Conservation (phyloP, 2,329 filamentous ascomycete genomes). For the Phaeosphaeriaceae sp. region DNA sequence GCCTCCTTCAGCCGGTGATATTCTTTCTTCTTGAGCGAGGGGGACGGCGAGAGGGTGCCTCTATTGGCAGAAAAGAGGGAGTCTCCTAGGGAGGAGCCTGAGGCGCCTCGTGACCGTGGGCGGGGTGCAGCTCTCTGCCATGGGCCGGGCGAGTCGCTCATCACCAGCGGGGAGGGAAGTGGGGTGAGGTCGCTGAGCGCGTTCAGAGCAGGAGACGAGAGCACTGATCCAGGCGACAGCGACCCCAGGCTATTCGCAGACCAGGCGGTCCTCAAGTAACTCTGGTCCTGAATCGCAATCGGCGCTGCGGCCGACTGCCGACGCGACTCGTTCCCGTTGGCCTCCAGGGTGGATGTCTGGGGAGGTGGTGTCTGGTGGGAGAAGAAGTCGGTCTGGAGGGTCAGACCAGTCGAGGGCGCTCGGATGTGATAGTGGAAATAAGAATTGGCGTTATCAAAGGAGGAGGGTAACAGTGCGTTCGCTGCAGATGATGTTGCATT, state of each 20-base stretch:
- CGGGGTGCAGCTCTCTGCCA: constrained; percentile 49
- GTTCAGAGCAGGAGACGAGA: constrained; percentile 56
- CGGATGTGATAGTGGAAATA: constrained; percentile 32
- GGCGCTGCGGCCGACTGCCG: constrained; percentile 46
- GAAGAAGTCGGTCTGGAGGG: constrained; percentile 38
- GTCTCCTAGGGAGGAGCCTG: constrained; percentile 40
- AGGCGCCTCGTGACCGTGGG: constrained; percentile 44
- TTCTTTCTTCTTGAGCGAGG: constrained; percentile 54
- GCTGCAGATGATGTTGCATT: constrained; percentile 28
- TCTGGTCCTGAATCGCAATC: constrained; percentile 45
- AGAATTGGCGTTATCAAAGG: constrained; percentile 14
- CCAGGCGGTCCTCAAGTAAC: constrained; percentile 48
- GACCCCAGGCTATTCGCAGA: constrained; percentile 55
- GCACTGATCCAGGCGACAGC: constrained; percentile 52
- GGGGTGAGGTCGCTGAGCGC: constrained; percentile 59
- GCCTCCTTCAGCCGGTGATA: constrained; percentile 54
- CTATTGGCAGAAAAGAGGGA: constrained; percentile 36
- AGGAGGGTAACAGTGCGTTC: constrained; percentile 32
- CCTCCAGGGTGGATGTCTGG: constrained; percentile 43
- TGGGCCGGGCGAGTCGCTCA: constrained; percentile 50
- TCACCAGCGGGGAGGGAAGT: constrained; percentile 56
- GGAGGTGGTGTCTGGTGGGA: constrained; percentile 17
- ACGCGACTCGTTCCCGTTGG: constrained; percentile 32
- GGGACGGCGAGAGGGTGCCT: constrained; percentile 45
- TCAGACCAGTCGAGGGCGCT: constrained; percentile 31